Evolutionary conservation across 495 filamentous ascomycete genomes (phyloP).

Genomic region (Evernia prunastri): DNA sequence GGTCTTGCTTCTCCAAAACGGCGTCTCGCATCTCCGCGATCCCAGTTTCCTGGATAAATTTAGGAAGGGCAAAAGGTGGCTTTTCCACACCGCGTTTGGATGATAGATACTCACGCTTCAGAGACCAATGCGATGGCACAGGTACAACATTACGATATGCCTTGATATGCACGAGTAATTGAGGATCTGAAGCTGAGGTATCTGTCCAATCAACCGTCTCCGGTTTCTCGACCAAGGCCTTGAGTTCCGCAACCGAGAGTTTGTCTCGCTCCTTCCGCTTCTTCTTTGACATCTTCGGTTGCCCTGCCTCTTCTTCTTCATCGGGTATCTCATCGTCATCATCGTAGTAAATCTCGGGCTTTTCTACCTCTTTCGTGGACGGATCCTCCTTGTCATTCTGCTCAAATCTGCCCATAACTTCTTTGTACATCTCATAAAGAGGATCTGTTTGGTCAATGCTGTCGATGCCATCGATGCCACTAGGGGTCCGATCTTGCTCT

Average conservation of each 20-base stretch:
- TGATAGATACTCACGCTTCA: slow-evolving; percentile 94
- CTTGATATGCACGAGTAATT: slow-evolving; percentile 87
- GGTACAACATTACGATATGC: slow-evolving; percentile 92
- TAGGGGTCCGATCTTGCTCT: slow-evolving; percentile 31
- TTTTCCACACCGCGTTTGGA: slow-evolving; percentile 96
- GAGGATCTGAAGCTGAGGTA: slow-evolving; percentile 83
- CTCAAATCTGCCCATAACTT: slow-evolving; percentile 68
- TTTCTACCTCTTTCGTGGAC: slow-evolving; percentile 61
- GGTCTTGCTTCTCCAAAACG: slow-evolving; percentile 88
- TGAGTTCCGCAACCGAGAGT: slow-evolving; percentile 89
- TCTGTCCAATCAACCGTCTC: slow-evolving; percentile 98
- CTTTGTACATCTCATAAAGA: slow-evolving; percentile 74
- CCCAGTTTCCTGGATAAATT: slow-evolving; percentile 96
- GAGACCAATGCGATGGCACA: slow-evolving; percentile 85
- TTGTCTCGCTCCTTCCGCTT: slow-evolving; percentile 85
- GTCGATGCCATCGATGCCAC: slow-evolving; percentile 31
- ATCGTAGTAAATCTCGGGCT: slow-evolving; percentile 79
- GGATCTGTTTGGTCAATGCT: slow-evolving; percentile 62
- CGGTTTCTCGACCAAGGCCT: slow-evolving; percentile 82
- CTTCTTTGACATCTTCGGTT: slow-evolving; percentile 79
- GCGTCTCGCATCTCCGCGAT: slow-evolving; percentile 98
- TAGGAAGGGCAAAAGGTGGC: slow-evolving; percentile 81
- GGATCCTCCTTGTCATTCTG: slow-evolving; percentile 51
- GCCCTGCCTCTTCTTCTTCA: slow-evolving; percentile 62
- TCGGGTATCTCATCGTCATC: slow-evolving; percentile 86